Evolutionary conservation across 305 asterid genomes (phyloP).

Genomic region (Petunia hybrid): DNA sequence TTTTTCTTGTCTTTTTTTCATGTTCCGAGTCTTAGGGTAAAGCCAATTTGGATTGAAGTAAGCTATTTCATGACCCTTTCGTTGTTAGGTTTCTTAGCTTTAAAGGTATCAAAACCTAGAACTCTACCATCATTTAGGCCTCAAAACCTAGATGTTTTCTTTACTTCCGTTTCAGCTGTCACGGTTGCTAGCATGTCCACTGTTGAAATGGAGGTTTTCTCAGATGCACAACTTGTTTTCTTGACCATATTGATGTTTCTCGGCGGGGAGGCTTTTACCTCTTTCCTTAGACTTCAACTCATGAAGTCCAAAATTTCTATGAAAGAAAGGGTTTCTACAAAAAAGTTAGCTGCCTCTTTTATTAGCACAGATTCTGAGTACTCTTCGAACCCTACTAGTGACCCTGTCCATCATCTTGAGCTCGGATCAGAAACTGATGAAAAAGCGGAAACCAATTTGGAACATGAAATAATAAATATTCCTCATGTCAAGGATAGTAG

Average conservation of each 20-base stretch:
- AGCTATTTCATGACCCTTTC: constrained; percentile 54
- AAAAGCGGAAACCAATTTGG: background rate
- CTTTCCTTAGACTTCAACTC: constrained; percentile 54
- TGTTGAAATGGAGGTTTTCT: constrained; percentile 72
- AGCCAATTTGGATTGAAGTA: constrained; percentile 49
- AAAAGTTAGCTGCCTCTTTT: background rate
- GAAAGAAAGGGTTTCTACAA: background rate
- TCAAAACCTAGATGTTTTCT: constrained; percentile 47
- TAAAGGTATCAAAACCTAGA: constrained; percentile 44
- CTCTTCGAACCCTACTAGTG: background rate
- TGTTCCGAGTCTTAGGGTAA: constrained; percentile 33
- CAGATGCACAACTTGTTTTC: constrained; percentile 59
- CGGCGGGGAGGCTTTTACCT: constrained; percentile 69
- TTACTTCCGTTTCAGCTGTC: constrained; percentile 58
- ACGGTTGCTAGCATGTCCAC: constrained; percentile 72
- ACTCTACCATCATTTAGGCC: constrained; percentile 30
- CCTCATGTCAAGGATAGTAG: background rate
- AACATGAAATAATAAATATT: background rate
- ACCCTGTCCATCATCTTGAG: background rate
- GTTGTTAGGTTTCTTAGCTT: constrained; percentile 45
- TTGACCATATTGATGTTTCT: constrained; percentile 57
- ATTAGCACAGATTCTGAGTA: background rate
- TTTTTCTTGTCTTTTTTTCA: background rate
- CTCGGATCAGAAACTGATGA: background rate
- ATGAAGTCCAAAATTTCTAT: constrained; percentile 32